These are phyloP conservation scores for Solanum pinnatisectum DNA, from an alignment of 257 asterid genomes.

Conservation along the genomic window DNA sequence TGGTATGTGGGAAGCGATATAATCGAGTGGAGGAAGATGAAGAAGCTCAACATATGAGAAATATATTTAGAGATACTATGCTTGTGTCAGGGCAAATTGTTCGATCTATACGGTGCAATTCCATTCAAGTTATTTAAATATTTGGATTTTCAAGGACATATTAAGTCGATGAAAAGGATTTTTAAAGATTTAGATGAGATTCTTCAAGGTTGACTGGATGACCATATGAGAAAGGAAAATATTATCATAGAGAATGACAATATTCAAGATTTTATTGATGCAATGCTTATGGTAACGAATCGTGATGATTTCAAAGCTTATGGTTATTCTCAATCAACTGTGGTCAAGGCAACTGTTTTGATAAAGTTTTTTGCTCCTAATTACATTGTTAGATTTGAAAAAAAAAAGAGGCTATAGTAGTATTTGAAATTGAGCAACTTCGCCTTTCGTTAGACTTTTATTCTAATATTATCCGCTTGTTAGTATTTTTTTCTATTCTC, in stretches of 20 bases:
- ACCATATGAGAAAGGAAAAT: conserved; percentile 10
- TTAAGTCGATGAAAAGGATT: conserved; percentile 28
- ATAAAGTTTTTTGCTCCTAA: no score
- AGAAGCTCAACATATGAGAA: conserved; percentile 10
- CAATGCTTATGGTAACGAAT: conserved; percentile 5
- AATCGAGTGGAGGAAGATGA: neutral
- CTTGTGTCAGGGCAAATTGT: conserved; percentile 13
- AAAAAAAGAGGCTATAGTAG: no score
- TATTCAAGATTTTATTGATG: conserved; percentile 44
- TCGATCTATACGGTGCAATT: conserved; percentile 16
- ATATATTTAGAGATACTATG: conserved; percentile 21
- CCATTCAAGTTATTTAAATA: conserved; percentile 24
- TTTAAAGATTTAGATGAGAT: neutral
- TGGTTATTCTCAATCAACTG: neutral
- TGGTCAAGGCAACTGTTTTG: neutral
- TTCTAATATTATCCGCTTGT: no score
- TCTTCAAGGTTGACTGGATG: conserved; percentile 16
- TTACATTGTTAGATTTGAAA: no score
- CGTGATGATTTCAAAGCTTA: neutral
- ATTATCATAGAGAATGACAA: neutral
- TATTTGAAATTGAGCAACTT: no score
- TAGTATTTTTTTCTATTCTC: no score
- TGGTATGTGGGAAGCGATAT: conserved; percentile 25
- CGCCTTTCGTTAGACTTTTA: no score
- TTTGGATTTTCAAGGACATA: conserved; percentile 34